A percentile compares a stretch with the other conserved stretches of the same genome.
Conservation (phyloP, 176 grass and related monocot species). For the Zoysia pacifica region DNA sequence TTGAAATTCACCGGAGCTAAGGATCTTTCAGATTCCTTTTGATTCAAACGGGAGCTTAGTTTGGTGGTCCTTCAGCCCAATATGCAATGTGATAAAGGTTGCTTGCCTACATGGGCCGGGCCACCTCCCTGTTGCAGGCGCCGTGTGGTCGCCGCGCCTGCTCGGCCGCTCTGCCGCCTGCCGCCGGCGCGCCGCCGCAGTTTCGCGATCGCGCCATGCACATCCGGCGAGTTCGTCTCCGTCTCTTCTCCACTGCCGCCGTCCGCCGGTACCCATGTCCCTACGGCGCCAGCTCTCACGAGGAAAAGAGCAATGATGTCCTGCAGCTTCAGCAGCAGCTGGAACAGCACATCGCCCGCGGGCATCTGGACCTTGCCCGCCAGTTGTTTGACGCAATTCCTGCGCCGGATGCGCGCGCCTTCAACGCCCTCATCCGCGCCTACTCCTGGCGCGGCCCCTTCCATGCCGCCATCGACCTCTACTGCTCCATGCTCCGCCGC, state of each 20-base stretch:
- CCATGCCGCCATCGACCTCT: constrained; percentile 46
- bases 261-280: neutral
- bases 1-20: too few species aligned
- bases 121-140: neutral
- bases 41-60: too few species aligned
- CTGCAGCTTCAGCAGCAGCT: constrained; percentile 18
- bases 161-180: neutral
- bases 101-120: neutral
- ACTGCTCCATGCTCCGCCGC: constrained; percentile 51
- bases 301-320: neutral
- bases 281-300: neutral
- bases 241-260: neutral
- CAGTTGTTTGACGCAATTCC: constrained; percentile 62
- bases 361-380: constrained; percentile 44
- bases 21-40: too few species aligned
- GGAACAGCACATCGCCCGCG: constrained; percentile 47
- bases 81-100: neutral
- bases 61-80: neutral
- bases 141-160: neutral
- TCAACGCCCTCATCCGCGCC: constrained; percentile 71
- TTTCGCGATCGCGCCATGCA: neutral
- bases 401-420: constrained; percentile 47
- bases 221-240: neutral
- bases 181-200: neutral
- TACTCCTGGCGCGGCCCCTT: constrained; percentile 66